Conservation (phyloP, 2,329 filamentous ascomycete genomes). For the Fusarium domesticum region DNA sequence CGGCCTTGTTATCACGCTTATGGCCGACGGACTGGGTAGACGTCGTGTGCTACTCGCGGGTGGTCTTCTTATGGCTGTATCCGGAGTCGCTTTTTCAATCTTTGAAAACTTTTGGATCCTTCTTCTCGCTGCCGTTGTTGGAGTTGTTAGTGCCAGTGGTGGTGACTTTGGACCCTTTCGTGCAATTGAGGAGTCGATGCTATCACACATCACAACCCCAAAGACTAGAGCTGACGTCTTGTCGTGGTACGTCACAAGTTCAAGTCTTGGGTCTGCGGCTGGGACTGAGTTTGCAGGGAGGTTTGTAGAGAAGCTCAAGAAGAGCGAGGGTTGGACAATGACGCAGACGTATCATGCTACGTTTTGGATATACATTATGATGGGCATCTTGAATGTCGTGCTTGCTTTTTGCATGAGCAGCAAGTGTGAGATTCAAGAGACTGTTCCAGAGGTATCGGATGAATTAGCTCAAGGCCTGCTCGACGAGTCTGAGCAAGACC, state of each 20-base stretch:
- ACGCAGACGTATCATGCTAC: conserved; percentile 53
- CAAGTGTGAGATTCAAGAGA: conserved; percentile 47
- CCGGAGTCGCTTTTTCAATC: conserved; percentile 52
- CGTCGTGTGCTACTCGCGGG: conserved; percentile 53
- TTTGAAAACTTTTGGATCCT: conserved; percentile 59
- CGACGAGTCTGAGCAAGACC: conserved; percentile 19
- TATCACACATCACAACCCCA: conserved; percentile 58
- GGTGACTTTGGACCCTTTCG: conserved; percentile 67
- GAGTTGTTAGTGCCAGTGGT: conserved; percentile 60
- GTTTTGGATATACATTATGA: conserved; percentile 56
- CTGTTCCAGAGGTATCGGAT: conserved; percentile 15
- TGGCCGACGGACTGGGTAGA: conserved; percentile 57
- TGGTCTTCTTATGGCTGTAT: conserved; percentile 53
- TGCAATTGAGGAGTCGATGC: conserved; percentile 62
- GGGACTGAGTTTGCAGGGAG: conserved; percentile 53
- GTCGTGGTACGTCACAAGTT: conserved; percentile 61
- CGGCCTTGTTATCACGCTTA: conserved; percentile 54
- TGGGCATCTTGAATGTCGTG: conserved; percentile 51
- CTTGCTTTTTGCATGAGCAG: conserved; percentile 46
- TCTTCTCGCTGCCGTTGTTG: conserved; percentile 55
- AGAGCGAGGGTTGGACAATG: conserved; percentile 46
- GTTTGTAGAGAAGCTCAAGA: conserved; percentile 47
- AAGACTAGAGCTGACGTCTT: conserved; percentile 59
- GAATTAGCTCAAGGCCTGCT: conserved; percentile 27
- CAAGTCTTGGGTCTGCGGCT: conserved; percentile 52